These are phyloP conservation scores for Thelonectria rubi DNA, from an alignment of 2,329 filamentous ascomycete genomes.

Conservation along the genomic window DNA sequence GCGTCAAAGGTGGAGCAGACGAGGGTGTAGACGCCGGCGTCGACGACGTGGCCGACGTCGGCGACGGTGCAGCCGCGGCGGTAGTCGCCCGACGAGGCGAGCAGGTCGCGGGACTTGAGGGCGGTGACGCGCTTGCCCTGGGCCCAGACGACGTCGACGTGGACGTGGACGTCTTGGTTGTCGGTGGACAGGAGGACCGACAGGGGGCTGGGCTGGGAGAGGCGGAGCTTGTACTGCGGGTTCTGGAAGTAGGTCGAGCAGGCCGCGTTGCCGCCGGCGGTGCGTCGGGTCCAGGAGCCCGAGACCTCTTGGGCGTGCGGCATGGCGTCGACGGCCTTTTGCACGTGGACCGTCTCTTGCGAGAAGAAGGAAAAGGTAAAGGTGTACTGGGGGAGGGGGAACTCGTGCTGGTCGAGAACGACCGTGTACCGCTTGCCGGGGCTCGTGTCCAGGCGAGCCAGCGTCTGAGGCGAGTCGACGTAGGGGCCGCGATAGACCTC, in stretches of 20 bases:
- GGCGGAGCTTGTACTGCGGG: conserved; percentile 79
- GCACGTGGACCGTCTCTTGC: conserved; percentile 66
- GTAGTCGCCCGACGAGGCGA: conserved; percentile 89
- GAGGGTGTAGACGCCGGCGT: conserved; percentile 82
- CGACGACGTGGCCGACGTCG: conserved; percentile 69
- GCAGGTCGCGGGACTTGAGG: conserved; percentile 78
- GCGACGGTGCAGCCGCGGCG: conserved; percentile 80
- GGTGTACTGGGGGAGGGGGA: conserved; percentile 77
- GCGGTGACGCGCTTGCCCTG: conserved; percentile 74
- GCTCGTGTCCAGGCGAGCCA: conserved; percentile 70
- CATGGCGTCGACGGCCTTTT: conserved; percentile 69
- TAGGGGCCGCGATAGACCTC: conserved; percentile 81
- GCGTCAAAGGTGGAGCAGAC: conserved; percentile 92
- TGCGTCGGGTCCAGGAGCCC: conserved; percentile 79
- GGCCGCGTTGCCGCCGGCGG: conserved; percentile 84
- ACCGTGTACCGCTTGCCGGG: conserved; percentile 61
- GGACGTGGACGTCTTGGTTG: conserved; percentile 74
- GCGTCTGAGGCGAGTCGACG: conserved; percentile 91
- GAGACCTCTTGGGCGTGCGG: conserved; percentile 64
- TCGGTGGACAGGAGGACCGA: conserved; percentile 78
- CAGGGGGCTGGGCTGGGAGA: conserved; percentile 67
- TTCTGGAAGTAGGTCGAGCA: conserved; percentile 83
- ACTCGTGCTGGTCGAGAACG: conserved; percentile 80
- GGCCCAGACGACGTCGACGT: conserved; percentile 86
- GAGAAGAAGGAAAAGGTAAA: conserved; percentile 91